These are phyloP conservation scores for Solanum chmielewskii DNA, from an alignment of 257 asterid genomes.

Conservation along the genomic window DNA sequence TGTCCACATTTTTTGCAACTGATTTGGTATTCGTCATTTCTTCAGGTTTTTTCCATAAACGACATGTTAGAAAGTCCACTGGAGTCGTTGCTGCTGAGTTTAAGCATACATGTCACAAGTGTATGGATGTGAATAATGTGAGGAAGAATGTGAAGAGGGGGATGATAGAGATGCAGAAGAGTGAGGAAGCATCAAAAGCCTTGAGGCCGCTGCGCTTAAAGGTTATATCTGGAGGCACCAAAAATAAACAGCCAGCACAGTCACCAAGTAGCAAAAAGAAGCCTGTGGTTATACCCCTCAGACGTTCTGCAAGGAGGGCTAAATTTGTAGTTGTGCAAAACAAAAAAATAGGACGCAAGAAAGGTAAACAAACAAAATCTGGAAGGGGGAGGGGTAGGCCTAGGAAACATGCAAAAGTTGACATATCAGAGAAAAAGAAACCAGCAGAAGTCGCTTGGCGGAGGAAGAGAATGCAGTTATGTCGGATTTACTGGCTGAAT, in stretches of 20 bases:
- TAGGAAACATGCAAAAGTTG: conserved; percentile 24
- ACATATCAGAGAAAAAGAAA: conserved; percentile 10
- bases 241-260: conserved; percentile 27
- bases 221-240: conserved; percentile 28
- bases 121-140: conserved; percentile 29
- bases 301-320: conserved; percentile 82
- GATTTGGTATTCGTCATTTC: conserved; percentile 4
- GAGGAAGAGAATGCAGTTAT: conserved; percentile 46
- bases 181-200: conserved; percentile 30
- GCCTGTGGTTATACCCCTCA: conserved; percentile 47
- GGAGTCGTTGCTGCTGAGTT: conserved; percentile 29
- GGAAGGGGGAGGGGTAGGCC: conserved; percentile 20
- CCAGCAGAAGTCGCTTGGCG: conserved; percentile 23
- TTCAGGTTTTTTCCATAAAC: conserved; percentile 72
- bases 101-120: conserved; percentile 56
- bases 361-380: conserved; percentile 27
- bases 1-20: background rate
- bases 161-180: conserved; percentile 16
- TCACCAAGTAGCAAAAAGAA: conserved; percentile 26
- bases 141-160: conserved; percentile 23
- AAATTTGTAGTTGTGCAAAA: conserved; percentile 35
- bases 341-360: conserved; percentile 24
- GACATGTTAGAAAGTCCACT: conserved; percentile 50
- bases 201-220: conserved; percentile 24
- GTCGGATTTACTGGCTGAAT: conserved; percentile 68